phyloP scores from a whole-genome alignment of 768 basidiomycete species.

The Polyporus arcularius region DNA sequence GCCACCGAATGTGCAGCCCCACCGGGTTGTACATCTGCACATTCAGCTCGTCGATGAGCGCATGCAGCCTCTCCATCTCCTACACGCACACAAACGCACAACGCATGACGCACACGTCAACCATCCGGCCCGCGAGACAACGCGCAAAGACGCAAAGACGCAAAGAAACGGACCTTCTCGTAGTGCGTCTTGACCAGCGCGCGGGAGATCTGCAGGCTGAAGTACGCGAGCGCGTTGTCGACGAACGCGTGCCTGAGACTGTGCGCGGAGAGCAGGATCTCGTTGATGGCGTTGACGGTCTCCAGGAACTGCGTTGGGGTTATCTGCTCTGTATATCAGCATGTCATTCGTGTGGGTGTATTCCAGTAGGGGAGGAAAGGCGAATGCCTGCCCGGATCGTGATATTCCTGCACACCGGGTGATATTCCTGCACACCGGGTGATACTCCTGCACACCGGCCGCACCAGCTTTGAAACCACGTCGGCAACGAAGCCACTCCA shows the following conservation, averaged over 20 bases:
- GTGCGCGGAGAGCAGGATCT: conserved; percentile 83
- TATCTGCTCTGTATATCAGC: conserved; percentile 51
- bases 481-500: no score
- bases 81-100: conserved; percentile 38
- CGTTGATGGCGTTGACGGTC: conserved; percentile 90
- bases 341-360: not conserved
- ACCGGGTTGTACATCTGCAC: conserved; percentile 75
- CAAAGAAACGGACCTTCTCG: conserved; percentile 57
- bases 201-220: conserved; percentile 79
- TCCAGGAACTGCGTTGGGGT: conserved; percentile 89
- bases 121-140: not conserved
- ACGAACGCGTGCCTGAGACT: conserved; percentile 69
- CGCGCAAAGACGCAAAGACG: not conserved
- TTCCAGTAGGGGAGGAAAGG: not conserved
- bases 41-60: conserved; percentile 70
- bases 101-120: no score
- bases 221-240: conserved; percentile 78
- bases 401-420: no score
- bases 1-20: conserved; percentile 88
- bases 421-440: no score
- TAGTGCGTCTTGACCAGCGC: conserved; percentile 76
- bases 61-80: conserved; percentile 76
- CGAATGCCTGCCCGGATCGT: not conserved
- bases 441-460: no score
- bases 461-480: no score